phyloP scores from a whole-genome alignment of 352 stramenopile genomes.

The Globisporangium parvum region DNA sequence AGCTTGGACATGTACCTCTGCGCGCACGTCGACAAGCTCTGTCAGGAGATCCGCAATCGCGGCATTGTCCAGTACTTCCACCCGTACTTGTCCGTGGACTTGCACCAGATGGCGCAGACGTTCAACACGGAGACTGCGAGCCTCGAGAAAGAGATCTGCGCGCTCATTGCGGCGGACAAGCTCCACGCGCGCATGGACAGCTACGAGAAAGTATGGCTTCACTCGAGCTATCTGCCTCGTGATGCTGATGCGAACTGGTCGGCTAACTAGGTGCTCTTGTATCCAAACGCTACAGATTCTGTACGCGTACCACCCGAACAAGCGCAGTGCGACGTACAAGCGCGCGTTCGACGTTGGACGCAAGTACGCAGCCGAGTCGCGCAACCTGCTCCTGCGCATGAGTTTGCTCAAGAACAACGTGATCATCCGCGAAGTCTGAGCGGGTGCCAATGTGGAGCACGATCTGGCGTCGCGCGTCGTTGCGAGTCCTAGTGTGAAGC shows the following conservation, averaged over 20 bases:
- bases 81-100: conserved; percentile 82
- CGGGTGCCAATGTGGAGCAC: no score
- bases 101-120: conserved; percentile 80
- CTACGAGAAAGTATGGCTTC: conserved; percentile 67
- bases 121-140: conserved; percentile 61
- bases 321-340: conserved; percentile 70
- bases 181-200: conserved; percentile 84
- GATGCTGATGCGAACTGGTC: no score
- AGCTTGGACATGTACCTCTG: conserved; percentile 75
- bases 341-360: conserved; percentile 73
- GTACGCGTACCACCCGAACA: conserved; percentile 74
- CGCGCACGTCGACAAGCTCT: conserved; percentile 65
- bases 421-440: conserved; percentile 67
- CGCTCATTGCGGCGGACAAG: conserved; percentile 67
- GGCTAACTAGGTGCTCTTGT: not conserved
- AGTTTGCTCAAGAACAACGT: conserved; percentile 84
- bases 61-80: conserved; percentile 89
- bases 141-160: conserved; percentile 76
- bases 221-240: no score
- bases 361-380: conserved; percentile 78
- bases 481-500: no score
- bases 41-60: conserved; percentile 76
- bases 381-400: conserved; percentile 80
- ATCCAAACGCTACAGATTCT: conserved; percentile 38
- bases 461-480: no score